Evolutionary conservation across 148 eudicot species (phyloP), one percentile per base, ranked within the genome.

Genomic region (Tetragonia tetragonoides): DNA sequence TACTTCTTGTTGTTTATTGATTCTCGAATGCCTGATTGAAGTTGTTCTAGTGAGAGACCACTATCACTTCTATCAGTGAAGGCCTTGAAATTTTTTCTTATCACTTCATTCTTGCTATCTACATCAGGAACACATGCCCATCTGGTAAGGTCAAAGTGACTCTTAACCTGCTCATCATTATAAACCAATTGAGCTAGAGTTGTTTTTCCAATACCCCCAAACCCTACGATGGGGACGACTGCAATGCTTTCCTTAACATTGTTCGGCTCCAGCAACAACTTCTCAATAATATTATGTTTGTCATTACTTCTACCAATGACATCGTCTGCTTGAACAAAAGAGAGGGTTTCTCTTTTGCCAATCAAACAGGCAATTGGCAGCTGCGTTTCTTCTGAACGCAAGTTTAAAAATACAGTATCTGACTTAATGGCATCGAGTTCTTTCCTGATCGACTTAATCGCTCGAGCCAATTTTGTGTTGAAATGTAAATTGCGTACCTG

Each of bases 161-260:
- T 34, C 15, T 60, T 0, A 44, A 78, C 75, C 23, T 47, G 28
- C 17, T 60, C 60, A 20, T 70, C 75, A 61, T 44, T 70, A 15
- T 59, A 59, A 20, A 78, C 47, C 68, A 78, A 28, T 34, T 70
- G 80, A 11, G 80, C 75, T 18, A 77, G 79, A 41, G 66, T 68
- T 0, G 79, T 77, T 77, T 76, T 76, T 7, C 79, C 79, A 2
- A 76, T 2, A 42, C 80, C 80, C 80, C 80, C 80, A 16, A 77
- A 70, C 53, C 68, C 75, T n/a, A 77, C 68, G 2, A 77, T 77
- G 16, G 75, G 75, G 14, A 77, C 70, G 4, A 77, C 60, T 11
- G 74, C 14, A 60, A 77, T 66, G 21, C 20, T 34, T 37, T 70
- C 60, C 18, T 23, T 68, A 11, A 9, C 75, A 60, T 60, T 70